A percentile compares a stretch with the other conserved stretches of the same genome.
Conservation (phyloP, 2,329 filamentous ascomycete genomes). For the Fusarium sp. region DNA sequence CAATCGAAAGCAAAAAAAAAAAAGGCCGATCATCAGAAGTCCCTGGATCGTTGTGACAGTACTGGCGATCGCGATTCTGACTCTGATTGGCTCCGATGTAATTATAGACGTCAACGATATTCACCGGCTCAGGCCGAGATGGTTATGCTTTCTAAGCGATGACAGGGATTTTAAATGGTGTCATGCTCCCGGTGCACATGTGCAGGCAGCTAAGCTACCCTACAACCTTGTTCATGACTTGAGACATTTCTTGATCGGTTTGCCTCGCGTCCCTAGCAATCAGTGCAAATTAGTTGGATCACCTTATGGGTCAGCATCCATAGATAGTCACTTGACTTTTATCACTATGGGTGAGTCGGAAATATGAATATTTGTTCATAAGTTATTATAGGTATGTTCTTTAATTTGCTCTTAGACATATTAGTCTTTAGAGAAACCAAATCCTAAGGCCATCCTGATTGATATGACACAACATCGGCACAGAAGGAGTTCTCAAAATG, state of each 20-base stretch:
- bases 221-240: not conserved
- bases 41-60: slow-evolving; percentile 15
- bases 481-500: not conserved
- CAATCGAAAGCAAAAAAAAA: slow-evolving; percentile 1
- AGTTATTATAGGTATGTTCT: not conserved
- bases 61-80: not conserved
- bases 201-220: not conserved
- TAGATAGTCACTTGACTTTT: too few relatives aligned
- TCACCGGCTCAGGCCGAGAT: slow-evolving; percentile 8
- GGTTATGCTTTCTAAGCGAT: slow-evolving; percentile 2
- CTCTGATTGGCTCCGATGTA: slow-evolving; percentile 21
- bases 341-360: not conserved
- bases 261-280: not conserved
- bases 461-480: not conserved
- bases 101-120: slow-evolving; percentile 37
- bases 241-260: not conserved
- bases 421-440: not conserved
- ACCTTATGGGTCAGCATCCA: too few relatives aligned
- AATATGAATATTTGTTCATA: too few relatives aligned
- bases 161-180: slow-evolving; percentile 36
- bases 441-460: not conserved
- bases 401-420: not conserved
- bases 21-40: slow-evolving; percentile 16
- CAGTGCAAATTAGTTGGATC: not conserved
- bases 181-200: slow-evolving; percentile 7